Base-by-base conservation (phyloP, 2,329 filamentous ascomycete species). In the Dactylellina drechsleri region DNA sequence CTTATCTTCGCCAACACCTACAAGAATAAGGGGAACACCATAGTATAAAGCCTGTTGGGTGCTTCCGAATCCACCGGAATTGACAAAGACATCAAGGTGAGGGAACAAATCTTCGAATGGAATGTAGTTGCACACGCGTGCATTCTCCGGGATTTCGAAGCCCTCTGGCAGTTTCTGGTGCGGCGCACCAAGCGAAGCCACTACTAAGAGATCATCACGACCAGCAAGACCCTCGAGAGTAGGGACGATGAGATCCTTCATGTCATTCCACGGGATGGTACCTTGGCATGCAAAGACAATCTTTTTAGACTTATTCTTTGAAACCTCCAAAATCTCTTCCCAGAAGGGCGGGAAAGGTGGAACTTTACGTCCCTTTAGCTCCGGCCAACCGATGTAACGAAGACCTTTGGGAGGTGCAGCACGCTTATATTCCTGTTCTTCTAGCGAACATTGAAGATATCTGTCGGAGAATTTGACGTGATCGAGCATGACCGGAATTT, bases 31-130 rank as follows among this genome's bases (percentile, higher is more conserved):
- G 0, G 85, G 85, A 18, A 85, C 83, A 0, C 84, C 84, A 66
- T 84, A 82, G 31, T 82, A 80, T 1, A 85, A 78, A 1, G 82
- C 82, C 65, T 86, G 84, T 20, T 82, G 81, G 56, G 85, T 82
- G 0, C 83, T 84, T 2, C 85, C 84, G 66, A 85, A 86, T 2
- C 85, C 84, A 10, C 82, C 85, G 56, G 86, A 86, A 10, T 82
- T 82, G 15, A 86, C 80, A 28, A 86, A 84, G 0, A 84, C 81
- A 47, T 80, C 78, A 16, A 78, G 77, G 73, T 85, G 74, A 0
- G 83, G 82, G 0, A 87, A 80, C 0, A 86, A 70, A 0, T 81
- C 79, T 67, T 86, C 84, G 74, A 86, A 86, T 2, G 84, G 82
- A 2, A 87, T 78, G 76, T 84, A 86, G 77, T 86, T 84, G 20